Base-by-base conservation (phyloP, 1,284 basidiomycete genomes). In the Veloporphyrellus conicus region DNA sequence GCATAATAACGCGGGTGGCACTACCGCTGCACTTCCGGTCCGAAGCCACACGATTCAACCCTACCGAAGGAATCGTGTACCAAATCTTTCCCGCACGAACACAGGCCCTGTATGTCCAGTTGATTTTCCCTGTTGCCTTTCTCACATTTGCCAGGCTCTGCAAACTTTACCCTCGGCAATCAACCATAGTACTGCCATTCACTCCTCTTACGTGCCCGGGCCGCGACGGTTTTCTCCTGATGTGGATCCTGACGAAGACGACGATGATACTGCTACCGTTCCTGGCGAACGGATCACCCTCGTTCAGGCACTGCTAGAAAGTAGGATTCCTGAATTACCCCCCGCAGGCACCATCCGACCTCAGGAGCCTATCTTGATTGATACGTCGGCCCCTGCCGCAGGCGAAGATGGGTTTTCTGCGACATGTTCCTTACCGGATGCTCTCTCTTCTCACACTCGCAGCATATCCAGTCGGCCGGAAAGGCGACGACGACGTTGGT, bases 241-340 rank as follows among this genome's bases (percentile, higher is more conserved):
- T 27, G 70, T 71, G 40, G 73, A 72, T 37, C 73, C 64, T 12
- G 86, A 85, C 22, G 84, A 83, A n/a, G 82, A 81, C n/a, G 81
- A 81, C 14, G 78, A 74, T 22, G 73, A 70, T 14, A 74, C 78
- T 44, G 47, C 52, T 33, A 41, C 48, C 32, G 50, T 55, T 61
- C 60, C 55, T 45, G 48, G 60, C 20, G 83, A 86, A 43, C 74
- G 76, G 12, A 83, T 90, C 40, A 82, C 80, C 31, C 75, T 90
- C 35, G 81, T 76, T 0, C 81, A 90, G 54, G 82, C 82, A 16
- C 68, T 90, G 16, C 61, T 85, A 49, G 87, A 90, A 68, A 90
- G 87, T 57, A 79, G 87, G 37, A 63, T 87, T 41, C 85, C 88
- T 7, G 75, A 83, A 40, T 61, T 87, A 9, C 84, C 87, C 12